Base-by-base conservation (phyloP, 768 basidiomycete genomes). In the Trametes cubensis region DNA sequence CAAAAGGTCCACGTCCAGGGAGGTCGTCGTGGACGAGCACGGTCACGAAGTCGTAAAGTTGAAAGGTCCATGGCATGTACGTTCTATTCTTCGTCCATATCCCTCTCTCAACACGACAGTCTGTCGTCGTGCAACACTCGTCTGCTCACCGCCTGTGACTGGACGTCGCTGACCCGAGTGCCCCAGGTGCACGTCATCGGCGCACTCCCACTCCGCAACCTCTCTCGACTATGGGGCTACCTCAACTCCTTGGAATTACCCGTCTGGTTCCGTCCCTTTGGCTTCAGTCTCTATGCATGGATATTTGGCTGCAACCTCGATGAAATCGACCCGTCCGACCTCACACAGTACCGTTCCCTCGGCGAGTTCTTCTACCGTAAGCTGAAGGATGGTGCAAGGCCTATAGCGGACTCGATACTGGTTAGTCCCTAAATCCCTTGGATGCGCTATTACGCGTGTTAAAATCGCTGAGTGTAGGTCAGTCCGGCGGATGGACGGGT, bases 141-240 rank as follows among this genome's bases (percentile, higher is more conserved):
- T 8, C 25, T 21, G 1, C 10, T 20, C 39, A n/a, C 11, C 30
- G 8, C 7, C 30, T 39, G 15, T 57, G 40, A 53, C 55, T 26
- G 39, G 23, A 21, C 21, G 40, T 10, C 38, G 15, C 21, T 18
- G 26, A 17, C 51, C 50, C 26, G 28, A 8, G 30, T 8, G 8
- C 10, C 42, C 20, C 38, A 93, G 94, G 94, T 98, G n/a, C 92
- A 96, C 76, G 95, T 98, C 49, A 81, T 98, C 53, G 96, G 95
- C 54, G 95, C 95, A 11, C 83, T 99, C 1, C 97, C 97, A 0
- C 83, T 98, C 6, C 87, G 95, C 44, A 94, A 94, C 63, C 86
- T 98, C 72, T 98, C 96, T n/a, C 89, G 95, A 1, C 75, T 98
- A 6, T 98, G 96, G 95, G 97, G 97, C 6, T 95, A 95, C 74